Conservation (phyloP, 2,329 filamentous ascomycete species). For the Fusarium sp. region DNA sequence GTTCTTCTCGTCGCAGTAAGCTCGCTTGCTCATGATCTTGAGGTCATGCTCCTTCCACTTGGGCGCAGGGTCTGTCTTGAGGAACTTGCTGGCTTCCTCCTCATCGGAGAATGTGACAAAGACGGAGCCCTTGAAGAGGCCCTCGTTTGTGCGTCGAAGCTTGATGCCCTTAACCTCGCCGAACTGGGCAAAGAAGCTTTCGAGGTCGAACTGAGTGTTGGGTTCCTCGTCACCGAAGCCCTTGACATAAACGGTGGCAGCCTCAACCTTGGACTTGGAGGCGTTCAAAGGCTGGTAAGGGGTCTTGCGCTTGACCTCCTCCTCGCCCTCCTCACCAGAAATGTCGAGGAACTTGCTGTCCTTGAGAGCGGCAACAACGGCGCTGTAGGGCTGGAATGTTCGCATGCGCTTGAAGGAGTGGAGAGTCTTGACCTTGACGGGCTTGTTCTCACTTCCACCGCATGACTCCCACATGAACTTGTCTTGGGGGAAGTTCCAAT, state of each 20-base stretch:
- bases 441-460: constrained; percentile 82
- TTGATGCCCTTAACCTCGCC: constrained; percentile 85
- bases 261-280: constrained; percentile 73
- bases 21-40: constrained; percentile 86
- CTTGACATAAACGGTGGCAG: constrained; percentile 88
- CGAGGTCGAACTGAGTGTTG: constrained; percentile 91
- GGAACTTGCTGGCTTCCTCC: constrained; percentile 82
- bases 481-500: constrained; percentile 89
- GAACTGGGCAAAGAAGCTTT: constrained; percentile 87
- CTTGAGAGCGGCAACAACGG: constrained; percentile 84
- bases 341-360: constrained; percentile 79
- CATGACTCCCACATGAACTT: constrained; percentile 85
- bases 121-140: constrained; percentile 93
- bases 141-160: constrained; percentile 79
- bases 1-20: constrained; percentile 83
- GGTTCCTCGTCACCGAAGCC: constrained; percentile 89
- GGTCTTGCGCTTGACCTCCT: constrained; percentile 80
- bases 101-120: constrained; percentile 91
- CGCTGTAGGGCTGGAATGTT: constrained; percentile 87
- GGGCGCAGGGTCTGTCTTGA: constrained; percentile 82
- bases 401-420: constrained; percentile 95
- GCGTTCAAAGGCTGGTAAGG: constrained; percentile 70
- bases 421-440: constrained; percentile 81
- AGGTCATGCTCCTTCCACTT: constrained; percentile 85
- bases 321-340: constrained; percentile 76